These are phyloP conservation scores for Cercospora janseana DNA, from an alignment of 2,329 filamentous ascomycete species.

Conservation along the genomic window DNA sequence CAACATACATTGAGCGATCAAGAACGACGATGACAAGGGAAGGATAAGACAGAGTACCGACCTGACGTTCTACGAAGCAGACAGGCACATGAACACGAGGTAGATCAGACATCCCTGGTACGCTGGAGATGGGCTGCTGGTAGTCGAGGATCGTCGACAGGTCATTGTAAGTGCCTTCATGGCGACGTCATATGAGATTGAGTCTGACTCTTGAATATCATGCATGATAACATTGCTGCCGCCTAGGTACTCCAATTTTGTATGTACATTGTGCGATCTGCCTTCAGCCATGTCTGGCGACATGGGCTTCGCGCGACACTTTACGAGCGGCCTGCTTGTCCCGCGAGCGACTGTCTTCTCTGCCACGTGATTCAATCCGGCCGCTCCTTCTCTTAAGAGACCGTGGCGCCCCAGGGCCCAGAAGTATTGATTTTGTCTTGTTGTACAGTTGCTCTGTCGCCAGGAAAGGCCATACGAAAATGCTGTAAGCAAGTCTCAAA, in stretches of 20 bases:
- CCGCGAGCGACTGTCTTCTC: conserved; percentile 12
- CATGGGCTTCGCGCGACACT: neutral
- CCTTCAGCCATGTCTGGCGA: neutral
- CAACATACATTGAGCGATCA: conserved; percentile 43
- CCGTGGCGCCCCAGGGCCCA: conserved; percentile 22
- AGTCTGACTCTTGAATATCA: neutral
- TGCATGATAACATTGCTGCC: neutral
- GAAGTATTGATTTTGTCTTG: conserved; percentile 24
- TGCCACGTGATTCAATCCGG: neutral
- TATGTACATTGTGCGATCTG: neutral
- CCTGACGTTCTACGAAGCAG: conserved; percentile 44
- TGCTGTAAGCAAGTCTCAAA: conserved; percentile 24
- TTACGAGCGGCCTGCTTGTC: conserved; percentile 7
- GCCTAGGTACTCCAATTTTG: neutral
- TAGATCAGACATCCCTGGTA: conserved; percentile 41
- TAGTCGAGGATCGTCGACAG: neutral
- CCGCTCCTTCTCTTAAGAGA: conserved; percentile 8
- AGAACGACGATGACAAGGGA: conserved; percentile 43
- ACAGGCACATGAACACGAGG: conserved; percentile 36
- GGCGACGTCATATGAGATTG: neutral
- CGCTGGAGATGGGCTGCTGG: conserved; percentile 38
- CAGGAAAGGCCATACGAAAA: conserved; percentile 23
- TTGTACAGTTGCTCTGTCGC: conserved; percentile 29
- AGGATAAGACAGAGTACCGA: conserved; percentile 46
- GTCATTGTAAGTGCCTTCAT: neutral